phyloP scores from a whole-genome alignment of 139 green algal genomes.

The Volvox africanus region DNA sequence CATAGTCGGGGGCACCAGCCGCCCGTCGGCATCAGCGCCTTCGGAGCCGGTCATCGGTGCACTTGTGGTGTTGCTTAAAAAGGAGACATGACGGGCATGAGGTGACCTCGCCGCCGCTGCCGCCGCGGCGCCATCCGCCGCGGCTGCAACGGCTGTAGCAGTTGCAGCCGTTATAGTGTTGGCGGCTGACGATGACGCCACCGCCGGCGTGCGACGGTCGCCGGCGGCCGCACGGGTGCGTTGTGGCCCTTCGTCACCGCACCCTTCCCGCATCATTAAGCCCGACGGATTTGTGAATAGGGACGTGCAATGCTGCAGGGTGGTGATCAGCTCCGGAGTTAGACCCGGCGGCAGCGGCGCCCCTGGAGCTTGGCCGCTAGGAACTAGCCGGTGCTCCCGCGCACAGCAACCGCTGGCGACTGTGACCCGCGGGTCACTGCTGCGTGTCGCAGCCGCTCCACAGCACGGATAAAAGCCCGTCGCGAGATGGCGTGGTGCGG shows the following conservation, averaged over 20 bases:
- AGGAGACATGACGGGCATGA: neutral
- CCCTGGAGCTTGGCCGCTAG: slow-evolving; percentile 10
- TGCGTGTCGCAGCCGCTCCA: slow-evolving; percentile 37
- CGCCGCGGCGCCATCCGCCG: too few species aligned
- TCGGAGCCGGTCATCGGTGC: neutral
- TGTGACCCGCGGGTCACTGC: slow-evolving; percentile 2
- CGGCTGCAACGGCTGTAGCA: neutral
- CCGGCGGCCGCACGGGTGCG: neutral
- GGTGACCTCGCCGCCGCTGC: neutral
- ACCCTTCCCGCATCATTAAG: neutral
- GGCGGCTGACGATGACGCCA: neutral
- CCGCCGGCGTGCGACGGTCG: neutral
- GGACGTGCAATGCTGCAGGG: neutral
- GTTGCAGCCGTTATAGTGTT: neutral
- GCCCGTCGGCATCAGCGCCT: neutral
- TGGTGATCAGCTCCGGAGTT: neutral
- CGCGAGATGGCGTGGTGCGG: neutral
- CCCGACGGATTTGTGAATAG: slow-evolving; percentile 15
- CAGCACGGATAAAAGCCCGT: slow-evolving; percentile 54
- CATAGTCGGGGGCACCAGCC: neutral
- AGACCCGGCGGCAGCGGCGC: slow-evolving; percentile 17
- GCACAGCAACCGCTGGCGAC: slow-evolving; percentile 38
- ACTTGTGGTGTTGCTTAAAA: neutral
- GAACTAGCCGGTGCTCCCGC: slow-evolving; percentile 48
- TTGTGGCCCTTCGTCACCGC: neutral